A percentile compares a stretch with the other conserved stretches of the same genome.
phyloP scores from a whole-genome alignment of 306 rosid species.

The Cucurbita argyrosperma region DNA sequence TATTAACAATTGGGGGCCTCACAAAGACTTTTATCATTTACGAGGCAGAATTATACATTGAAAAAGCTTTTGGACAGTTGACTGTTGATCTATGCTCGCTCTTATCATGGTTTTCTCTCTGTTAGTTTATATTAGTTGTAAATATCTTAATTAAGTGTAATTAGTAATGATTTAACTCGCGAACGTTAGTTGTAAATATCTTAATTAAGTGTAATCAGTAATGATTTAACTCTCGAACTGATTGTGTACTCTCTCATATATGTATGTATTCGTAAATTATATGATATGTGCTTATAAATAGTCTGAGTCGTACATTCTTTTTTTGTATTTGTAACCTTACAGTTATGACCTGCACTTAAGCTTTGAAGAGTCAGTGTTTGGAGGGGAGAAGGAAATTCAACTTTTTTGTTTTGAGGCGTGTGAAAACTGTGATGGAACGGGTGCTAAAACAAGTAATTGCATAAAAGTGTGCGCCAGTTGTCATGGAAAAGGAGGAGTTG shows the following conservation, averaged over 20 bases:
- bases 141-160: too few relatives aligned
- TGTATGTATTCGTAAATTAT: not conserved
- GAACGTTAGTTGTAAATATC: not conserved
- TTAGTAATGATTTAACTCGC: too few relatives aligned
- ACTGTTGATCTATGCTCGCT: not conserved
- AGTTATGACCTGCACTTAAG: slow-evolving; percentile 70
- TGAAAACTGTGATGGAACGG: slow-evolving; percentile 60
- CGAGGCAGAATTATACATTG: not conserved
- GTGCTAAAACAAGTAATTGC: slow-evolving; percentile 59
- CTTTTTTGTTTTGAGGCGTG: slow-evolving; percentile 56
- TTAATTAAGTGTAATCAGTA: too few relatives aligned
- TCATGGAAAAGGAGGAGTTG: slow-evolving; percentile 81
- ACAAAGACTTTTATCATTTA: not conserved
- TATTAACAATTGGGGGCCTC: too few relatives aligned
- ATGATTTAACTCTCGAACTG: not conserved
- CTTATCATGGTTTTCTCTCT: not conserved
- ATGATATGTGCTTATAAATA: not conserved
- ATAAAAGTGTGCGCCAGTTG: slow-evolving; percentile 54
- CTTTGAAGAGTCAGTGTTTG: slow-evolving; percentile 86
- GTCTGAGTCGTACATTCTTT: not conserved
- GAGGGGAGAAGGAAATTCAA: slow-evolving; percentile 58
- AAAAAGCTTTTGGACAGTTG: not conserved
- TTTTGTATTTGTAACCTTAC: not conserved
- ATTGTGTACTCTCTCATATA: not conserved
- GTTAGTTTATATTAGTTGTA: too few relatives aligned